Evolutionary conservation across 805 yeast species (phyloP).

Genomic region (Kuraishia cidri): DNA sequence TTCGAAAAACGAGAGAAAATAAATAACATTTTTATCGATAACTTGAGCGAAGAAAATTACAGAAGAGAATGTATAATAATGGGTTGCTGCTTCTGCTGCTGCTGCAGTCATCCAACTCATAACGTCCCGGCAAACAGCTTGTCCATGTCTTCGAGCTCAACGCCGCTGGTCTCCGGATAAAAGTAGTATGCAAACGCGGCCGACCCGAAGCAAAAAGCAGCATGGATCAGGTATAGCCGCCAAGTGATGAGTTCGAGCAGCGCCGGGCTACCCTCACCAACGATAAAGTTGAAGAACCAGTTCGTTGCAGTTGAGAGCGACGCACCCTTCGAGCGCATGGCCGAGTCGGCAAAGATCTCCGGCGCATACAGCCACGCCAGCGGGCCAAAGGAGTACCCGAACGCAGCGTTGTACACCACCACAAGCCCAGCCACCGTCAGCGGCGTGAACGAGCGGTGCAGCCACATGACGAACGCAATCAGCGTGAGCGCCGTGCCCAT

Average conservation of each 20-base stretch:
- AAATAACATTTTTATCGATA: no score
- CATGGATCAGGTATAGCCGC: conserved; percentile 75
- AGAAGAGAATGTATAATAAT: no score
- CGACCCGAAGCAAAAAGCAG: conserved; percentile 45
- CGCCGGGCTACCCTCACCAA: conserved; percentile 86
- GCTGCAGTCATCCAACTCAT: no score
- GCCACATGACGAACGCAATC: conserved; percentile 52
- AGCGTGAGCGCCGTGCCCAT: conserved; percentile 63
- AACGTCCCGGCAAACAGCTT: conserved; percentile 32
- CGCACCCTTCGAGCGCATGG: conserved; percentile 78
- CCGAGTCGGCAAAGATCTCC: conserved; percentile 69
- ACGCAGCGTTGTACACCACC: conserved; percentile 68
- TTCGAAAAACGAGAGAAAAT: no score
- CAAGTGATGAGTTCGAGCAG: conserved; percentile 68
- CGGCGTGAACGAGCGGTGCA: conserved; percentile 49
- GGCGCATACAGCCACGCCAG: conserved; percentile 82
- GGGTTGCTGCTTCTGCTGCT: no score
- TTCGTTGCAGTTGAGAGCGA: conserved; percentile 82
- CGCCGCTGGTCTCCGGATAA: conserved; percentile 36
- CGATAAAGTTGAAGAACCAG: conserved; percentile 85
- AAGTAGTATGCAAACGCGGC: conserved; percentile 28
- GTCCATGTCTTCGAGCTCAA: conserved; percentile 35
- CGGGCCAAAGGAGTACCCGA: conserved; percentile 90
- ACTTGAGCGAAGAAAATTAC: no score
- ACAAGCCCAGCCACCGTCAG: conserved; percentile 65